Evolutionary conservation across 495 filamentous ascomycete genomes (phyloP).

Genomic region (Penicillium lagena): DNA sequence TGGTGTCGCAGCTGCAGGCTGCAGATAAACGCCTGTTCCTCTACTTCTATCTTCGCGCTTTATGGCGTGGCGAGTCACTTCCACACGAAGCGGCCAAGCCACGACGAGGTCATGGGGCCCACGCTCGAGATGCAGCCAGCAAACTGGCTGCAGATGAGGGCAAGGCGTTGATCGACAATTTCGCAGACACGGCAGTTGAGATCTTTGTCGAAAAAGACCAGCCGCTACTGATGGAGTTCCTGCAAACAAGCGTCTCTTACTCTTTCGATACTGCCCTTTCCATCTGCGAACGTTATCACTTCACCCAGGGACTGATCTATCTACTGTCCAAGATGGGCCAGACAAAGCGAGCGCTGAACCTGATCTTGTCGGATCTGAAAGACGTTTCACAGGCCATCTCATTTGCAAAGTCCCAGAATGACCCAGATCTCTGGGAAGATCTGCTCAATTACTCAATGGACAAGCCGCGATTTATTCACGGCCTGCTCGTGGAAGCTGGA

Average conservation of each 20-base stretch:
- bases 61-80: slow-evolving; percentile 70
- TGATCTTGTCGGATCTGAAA: slow-evolving; percentile 82
- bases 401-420: slow-evolving; percentile 88
- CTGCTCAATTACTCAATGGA: slow-evolving; percentile 94
- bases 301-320: slow-evolving; percentile 85
- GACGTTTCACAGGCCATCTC: slow-evolving; percentile 88
- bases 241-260: slow-evolving; percentile 79
- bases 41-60: slow-evolving; percentile 81
- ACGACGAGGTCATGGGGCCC: slow-evolving; percentile 29
- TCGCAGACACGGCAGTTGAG: slow-evolving; percentile 76
- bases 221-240: slow-evolving; percentile 71
- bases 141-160: slow-evolving; percentile 52
- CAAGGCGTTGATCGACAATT: slow-evolving; percentile 71
- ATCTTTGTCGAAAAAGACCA: slow-evolving; percentile 83
- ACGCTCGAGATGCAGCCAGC: slow-evolving; percentile 34
- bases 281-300: slow-evolving; percentile 72
- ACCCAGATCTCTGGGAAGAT: slow-evolving; percentile 90
- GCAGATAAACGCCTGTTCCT: slow-evolving; percentile 60
- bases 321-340: slow-evolving; percentile 91
- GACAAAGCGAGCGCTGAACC: slow-evolving; percentile 78
- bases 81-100: slow-evolving; percentile 31
- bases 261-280: slow-evolving; percentile 68
- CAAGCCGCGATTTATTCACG: slow-evolving; percentile 89
- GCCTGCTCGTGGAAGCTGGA: slow-evolving; percentile 86
- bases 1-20: slow-evolving; percentile 65